Conservation (phyloP, 2,329 filamentous ascomycete genomes). For the Fusarium compactum region DNA sequence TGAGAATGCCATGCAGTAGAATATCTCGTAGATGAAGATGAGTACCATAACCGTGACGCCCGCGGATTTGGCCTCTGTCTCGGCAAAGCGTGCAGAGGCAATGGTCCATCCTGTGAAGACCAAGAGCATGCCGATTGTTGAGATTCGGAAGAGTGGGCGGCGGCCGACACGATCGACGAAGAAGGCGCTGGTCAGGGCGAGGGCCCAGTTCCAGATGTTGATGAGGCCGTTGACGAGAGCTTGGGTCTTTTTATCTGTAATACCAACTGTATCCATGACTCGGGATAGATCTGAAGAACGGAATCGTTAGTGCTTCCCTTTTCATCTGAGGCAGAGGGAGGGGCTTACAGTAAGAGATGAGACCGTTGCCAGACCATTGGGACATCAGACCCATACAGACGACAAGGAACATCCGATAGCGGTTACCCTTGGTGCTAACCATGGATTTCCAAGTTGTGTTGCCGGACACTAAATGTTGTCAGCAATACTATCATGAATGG, state of each 20-base stretch:
- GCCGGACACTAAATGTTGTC: constrained; percentile 16
- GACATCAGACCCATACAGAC: constrained; percentile 59
- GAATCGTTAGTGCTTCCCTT: accelerated
- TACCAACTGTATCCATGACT: constrained; percentile 33
- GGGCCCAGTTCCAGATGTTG: constrained; percentile 48
- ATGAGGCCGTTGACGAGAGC: constrained; percentile 48
- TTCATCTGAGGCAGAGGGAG: accelerated
- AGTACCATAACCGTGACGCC: constrained; percentile 52
- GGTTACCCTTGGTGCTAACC: constrained; percentile 49
- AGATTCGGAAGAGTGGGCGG: constrained; percentile 51
- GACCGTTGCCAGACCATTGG: constrained; percentile 54
- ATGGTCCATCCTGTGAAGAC: constrained; percentile 54
- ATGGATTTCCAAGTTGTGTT: constrained; percentile 48
- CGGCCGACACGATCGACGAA: constrained; percentile 48
- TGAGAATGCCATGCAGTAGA: constrained; percentile 68
- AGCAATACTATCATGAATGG: accelerated
- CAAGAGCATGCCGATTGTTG: constrained; percentile 46
- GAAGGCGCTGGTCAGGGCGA: constrained; percentile 45
- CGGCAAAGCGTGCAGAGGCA: constrained; percentile 50
- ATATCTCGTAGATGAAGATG: constrained; percentile 56
- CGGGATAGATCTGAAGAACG: constrained; percentile 11
- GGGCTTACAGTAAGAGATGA: constrained; percentile 49
- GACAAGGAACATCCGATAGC: constrained; percentile 55
- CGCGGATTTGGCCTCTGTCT: constrained; percentile 46
- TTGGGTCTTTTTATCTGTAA: constrained; percentile 45